Conservation (phyloP, 2,329 filamentous ascomycete genomes). For the Xylariaceae sp. region DNA sequence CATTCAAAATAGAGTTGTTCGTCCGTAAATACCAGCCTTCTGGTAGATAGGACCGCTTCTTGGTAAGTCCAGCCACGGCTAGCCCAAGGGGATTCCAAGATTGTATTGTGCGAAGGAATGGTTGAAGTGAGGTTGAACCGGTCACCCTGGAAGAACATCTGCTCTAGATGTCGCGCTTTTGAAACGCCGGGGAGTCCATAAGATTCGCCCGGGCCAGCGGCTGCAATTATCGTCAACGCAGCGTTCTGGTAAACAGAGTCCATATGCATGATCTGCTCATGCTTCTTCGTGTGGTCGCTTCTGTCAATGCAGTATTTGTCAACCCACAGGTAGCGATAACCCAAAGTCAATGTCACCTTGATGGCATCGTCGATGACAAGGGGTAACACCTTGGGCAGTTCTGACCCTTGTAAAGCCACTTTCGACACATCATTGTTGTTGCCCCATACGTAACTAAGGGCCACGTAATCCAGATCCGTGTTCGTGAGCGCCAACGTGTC, state of each 20-base stretch:
- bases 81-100: conserved; percentile 12
- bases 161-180: neutral
- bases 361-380: conserved; percentile 9
- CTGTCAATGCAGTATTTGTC: conserved; percentile 11
- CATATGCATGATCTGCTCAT: conserved; percentile 13
- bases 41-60: conserved; percentile 25
- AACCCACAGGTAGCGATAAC: conserved; percentile 10
- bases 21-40: conserved; percentile 28
- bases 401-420: neutral
- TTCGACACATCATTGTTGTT: neutral
- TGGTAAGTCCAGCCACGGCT: conserved; percentile 31
- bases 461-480: neutral
- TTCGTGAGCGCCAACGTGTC: neutral
- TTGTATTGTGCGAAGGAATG: conserved; percentile 3
- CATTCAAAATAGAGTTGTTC: conserved; percentile 17
- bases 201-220: conserved; percentile 5
- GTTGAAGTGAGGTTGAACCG: conserved; percentile 5
- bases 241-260: conserved; percentile 10
- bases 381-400: neutral
- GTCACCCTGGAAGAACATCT: conserved; percentile 2
- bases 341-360: conserved; percentile 1
- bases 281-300: conserved; percentile 2
- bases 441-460: conserved; percentile 5
- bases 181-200: conserved; percentile 10
- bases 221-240: conserved; percentile 9